phyloP scores from a whole-genome alignment of 176 grass and related monocot species.

The Chrysopogon serrulatus region DNA sequence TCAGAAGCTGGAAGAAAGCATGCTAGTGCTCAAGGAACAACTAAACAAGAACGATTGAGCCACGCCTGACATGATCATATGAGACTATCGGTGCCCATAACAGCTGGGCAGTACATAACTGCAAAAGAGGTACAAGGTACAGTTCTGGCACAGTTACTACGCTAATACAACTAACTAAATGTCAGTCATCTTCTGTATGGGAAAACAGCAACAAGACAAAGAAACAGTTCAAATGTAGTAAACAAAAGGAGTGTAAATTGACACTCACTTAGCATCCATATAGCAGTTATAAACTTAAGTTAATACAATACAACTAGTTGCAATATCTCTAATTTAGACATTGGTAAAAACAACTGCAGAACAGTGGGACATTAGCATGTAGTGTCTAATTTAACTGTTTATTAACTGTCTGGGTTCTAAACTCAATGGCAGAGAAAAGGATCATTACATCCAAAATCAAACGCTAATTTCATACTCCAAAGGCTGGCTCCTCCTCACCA shows the following conservation, averaged over 20 bases:
- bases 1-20: not conserved
- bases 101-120: not conserved
- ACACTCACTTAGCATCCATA: not conserved
- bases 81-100: not conserved
- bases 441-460: not conserved
- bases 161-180: too few species aligned
- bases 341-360: not conserved
- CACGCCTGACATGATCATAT: not conserved
- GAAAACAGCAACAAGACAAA: too few species aligned
- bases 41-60: not conserved
- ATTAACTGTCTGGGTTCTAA: not conserved
- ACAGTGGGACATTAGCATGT: not conserved
- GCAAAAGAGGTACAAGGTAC: not conserved
- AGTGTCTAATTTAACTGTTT: not conserved
- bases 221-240: not conserved
- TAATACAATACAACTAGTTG: not conserved
- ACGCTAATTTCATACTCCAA: not conserved
- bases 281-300: not conserved
- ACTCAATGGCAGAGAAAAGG: constrained; percentile 11
- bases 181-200: not conserved
- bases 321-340: not conserved
- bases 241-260: not conserved
- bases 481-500: not conserved
- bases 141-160: too few species aligned
- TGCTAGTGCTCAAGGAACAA: not conserved